Percentiles rank a stretch among this genome's conserved stretches.
Evolutionary conservation across 331 rosid genomes (phyloP).

Genomic region (Saraca asoca): DNA sequence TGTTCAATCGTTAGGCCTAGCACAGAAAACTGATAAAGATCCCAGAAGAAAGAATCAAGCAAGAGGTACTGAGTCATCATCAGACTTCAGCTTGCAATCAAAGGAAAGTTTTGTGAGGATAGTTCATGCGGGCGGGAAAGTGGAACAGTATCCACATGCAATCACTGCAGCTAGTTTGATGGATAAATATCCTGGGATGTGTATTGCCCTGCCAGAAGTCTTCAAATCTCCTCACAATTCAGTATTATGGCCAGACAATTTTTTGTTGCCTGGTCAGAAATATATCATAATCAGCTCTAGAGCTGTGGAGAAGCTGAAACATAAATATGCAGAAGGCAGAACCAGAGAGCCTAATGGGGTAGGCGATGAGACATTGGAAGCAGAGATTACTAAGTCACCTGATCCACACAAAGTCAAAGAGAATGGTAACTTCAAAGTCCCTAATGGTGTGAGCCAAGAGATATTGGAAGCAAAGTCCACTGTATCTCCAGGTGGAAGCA

Average conservation of each 20-base stretch:
- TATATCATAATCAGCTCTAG: slow-evolving; percentile 50
- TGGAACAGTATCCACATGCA: slow-evolving; percentile 48
- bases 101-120: slow-evolving; percentile 58
- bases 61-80: slow-evolving; percentile 26
- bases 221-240: slow-evolving; percentile 60
- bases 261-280: slow-evolving; percentile 61
- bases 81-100: slow-evolving; percentile 35
- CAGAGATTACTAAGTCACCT: slow-evolving; percentile 30
- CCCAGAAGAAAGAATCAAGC: slow-evolving; percentile 31
- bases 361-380: slow-evolving; percentile 27
- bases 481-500: slow-evolving; percentile 1
- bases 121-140: slow-evolving; percentile 62
- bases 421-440: slow-evolving; percentile 23
- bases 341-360: slow-evolving; percentile 32
- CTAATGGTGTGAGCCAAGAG: slow-evolving; percentile 30
- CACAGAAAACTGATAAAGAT: slow-evolving; percentile 14
- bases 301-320: slow-evolving; percentile 58
- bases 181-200: slow-evolving; percentile 67
- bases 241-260: slow-evolving; percentile 50
- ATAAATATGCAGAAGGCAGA: slow-evolving; percentile 30
- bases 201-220: slow-evolving; percentile 59
- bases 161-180: slow-evolving; percentile 54
- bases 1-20: slow-evolving; percentile 44
- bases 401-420: slow-evolving; percentile 17
- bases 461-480: slow-evolving; percentile 24